Evolutionary conservation across 306 rosid species (phyloP).

Genomic region (Quillaja saponaria): DNA sequence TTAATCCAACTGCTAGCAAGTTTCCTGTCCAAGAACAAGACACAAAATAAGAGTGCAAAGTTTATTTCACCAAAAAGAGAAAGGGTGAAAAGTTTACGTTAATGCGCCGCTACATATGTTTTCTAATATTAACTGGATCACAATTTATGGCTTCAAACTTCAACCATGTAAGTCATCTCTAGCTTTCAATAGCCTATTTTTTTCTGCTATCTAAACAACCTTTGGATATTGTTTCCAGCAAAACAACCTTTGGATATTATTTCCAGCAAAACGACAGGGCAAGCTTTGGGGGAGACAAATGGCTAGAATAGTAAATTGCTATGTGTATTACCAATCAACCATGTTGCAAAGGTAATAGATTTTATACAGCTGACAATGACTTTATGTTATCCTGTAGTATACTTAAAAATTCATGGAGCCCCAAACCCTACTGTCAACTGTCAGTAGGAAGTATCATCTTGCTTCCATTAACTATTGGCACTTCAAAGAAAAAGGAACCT

Average conservation of each 20-base stretch:
- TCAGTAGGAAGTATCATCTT: constrained; percentile 11
- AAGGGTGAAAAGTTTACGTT: constrained; percentile 12
- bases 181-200: no score
- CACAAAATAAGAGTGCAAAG: constrained; percentile 15
- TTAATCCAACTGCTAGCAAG: constrained; percentile 23
- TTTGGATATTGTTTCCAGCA: no score
- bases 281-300: no score
- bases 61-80: no score
- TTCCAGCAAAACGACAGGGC: no score
- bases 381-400: constrained; percentile 20
- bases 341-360: no score
- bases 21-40: constrained; percentile 28
- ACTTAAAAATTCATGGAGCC: constrained; percentile 48
- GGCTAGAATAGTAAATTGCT: no score
- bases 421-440: constrained; percentile 52
- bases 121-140: background rate
- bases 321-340: no score
- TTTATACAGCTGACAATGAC: background rate
- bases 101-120: constrained; percentile 34
- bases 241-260: no score
- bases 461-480: background rate
- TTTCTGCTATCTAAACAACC: no score
- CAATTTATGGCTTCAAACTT: background rate
- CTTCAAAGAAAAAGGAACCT: background rate
- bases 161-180: no score